A percentile compares a stretch with the other conserved stretches of the same genome.
Evolutionary conservation across 1,139 yeast genomes (phyloP).

Genomic region (Casaregolazyma suthepensis): DNA sequence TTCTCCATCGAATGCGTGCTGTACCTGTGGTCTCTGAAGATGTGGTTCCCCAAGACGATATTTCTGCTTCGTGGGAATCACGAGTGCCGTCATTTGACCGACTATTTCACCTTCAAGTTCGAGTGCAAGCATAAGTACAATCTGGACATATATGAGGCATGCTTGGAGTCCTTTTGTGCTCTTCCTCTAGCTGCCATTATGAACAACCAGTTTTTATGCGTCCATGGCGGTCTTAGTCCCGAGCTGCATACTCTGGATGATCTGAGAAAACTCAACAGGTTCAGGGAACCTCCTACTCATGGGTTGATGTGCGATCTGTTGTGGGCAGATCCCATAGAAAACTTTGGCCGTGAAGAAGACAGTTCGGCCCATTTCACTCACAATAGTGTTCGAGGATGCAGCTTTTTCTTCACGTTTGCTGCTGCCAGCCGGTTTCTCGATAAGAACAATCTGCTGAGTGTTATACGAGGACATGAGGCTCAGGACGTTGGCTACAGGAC

Average conservation of each 20-base stretch:
- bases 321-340: slow-evolving; percentile 95
- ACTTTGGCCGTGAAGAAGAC: slow-evolving; percentile 67
- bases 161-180: slow-evolving; percentile 76
- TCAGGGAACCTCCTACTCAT: slow-evolving; percentile 87
- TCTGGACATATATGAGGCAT: slow-evolving; percentile 59
- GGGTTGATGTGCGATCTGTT: slow-evolving; percentile 93
- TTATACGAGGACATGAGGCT: slow-evolving; percentile 95
- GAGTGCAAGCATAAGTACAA: slow-evolving; percentile 89
- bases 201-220: slow-evolving; percentile 94
- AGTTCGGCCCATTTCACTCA: slow-evolving; percentile 49
- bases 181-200: slow-evolving; percentile 90
- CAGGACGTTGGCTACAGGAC: slow-evolving; percentile 97
- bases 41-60: slow-evolving; percentile 68
- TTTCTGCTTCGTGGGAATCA: slow-evolving; percentile 92
- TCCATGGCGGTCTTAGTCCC: slow-evolving; percentile 96
- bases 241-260: slow-evolving; percentile 70
- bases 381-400: slow-evolving; percentile 86
- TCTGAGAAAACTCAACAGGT: slow-evolving; percentile 63
- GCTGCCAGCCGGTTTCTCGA: slow-evolving; percentile 82
- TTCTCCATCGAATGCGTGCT: slow-evolving; percentile 85
- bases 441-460: slow-evolving; percentile 69
- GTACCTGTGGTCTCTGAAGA: slow-evolving; percentile 72
- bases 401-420: slow-evolving; percentile 79
- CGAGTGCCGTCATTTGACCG: slow-evolving; percentile 90
- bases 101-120: slow-evolving; percentile 85